Percentiles rank a stretch among this genome's conserved stretches.
Evolutionary conservation across 495 filamentous ascomycete species (phyloP).

Genomic region (Lentithecium fluviatile): DNA sequence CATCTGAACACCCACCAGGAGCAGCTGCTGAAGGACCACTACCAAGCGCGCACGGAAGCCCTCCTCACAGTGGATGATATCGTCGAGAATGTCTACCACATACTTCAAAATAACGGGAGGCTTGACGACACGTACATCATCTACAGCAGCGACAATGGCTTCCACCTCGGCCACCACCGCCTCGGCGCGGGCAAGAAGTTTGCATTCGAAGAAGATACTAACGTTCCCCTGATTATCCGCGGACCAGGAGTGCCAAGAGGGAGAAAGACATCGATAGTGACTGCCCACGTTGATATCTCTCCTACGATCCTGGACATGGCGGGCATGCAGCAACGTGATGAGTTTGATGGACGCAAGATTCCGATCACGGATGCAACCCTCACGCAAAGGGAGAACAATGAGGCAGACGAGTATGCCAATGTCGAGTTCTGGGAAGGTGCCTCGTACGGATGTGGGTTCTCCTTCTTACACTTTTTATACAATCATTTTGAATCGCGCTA

Average conservation of each 20-base stretch:
- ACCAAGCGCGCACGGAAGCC: slow-evolving; percentile 1
- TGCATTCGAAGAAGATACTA: slow-evolving; percentile 23
- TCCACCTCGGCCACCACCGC: slow-evolving; percentile 24
- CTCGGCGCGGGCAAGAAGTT: slow-evolving; percentile 5
- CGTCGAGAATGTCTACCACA: slow-evolving; percentile 1
- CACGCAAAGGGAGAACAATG: neutral
- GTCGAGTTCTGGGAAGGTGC: slow-evolving; percentile 61
- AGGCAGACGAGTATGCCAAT: slow-evolving; percentile 54
- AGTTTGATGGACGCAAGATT: neutral
- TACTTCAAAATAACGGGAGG: slow-evolving; percentile 11
- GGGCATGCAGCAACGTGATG: neutral
- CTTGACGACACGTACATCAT: slow-evolving; percentile 26
- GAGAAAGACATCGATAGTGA: neutral
- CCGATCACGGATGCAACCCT: neutral
- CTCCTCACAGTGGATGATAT: slow-evolving; percentile 25
- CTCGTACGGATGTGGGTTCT: neutral
- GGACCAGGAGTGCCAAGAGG: neutral
- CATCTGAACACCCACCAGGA: neutral
- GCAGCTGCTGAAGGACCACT: neutral
- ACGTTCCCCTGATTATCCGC: slow-evolving; percentile 15
- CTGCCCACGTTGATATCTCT: slow-evolving; percentile 18
- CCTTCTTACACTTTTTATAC: neutral
- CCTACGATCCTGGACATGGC: slow-evolving; percentile 17
- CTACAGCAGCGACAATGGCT: slow-evolving; percentile 24
- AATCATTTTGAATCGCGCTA: neutral